A percentile compares a stretch with the other conserved stretches of the same genome.
Conservation (phyloP, 202 grass and related monocot genomes). For the Setaria italica region DNA sequence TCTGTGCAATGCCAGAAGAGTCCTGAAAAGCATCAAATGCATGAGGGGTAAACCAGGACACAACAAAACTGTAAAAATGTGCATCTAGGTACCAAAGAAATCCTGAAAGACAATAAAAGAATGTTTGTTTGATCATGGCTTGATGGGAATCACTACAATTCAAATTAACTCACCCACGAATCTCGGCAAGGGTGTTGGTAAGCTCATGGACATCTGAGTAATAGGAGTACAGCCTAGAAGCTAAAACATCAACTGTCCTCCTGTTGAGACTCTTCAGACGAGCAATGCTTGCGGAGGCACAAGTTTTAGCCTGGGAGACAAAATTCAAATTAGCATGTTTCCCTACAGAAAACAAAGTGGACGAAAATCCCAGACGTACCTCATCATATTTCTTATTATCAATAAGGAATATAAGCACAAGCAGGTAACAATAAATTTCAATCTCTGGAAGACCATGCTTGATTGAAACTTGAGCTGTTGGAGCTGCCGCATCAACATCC, state of each 20-base stretch:
- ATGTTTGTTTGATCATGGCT: not conserved
- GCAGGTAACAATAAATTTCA: conserved; percentile 87
- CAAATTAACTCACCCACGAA: conserved; percentile 78
- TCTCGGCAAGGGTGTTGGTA: conserved; percentile 82
- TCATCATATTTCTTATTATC: conserved; percentile 79
- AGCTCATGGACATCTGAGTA: conserved; percentile 80
- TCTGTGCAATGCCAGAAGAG: conserved; percentile 73
- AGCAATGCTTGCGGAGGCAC: conserved; percentile 72
- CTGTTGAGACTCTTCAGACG: conserved; percentile 80
- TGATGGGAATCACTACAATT: conserved; percentile 9
- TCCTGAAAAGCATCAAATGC: conserved; percentile 48
- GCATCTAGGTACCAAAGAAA: not conserved
- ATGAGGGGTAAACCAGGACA: conserved; percentile 36
- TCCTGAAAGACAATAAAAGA: not conserved
- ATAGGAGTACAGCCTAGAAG: conserved; percentile 79
- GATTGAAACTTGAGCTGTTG: conserved; percentile 48
- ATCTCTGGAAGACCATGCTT: conserved; percentile 80
- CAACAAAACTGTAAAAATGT: not conserved
- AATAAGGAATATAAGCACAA: conserved; percentile 85
- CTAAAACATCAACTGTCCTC: conserved; percentile 89
- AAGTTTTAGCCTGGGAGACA: conserved; percentile 64
- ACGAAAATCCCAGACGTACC: conserved; percentile 39
- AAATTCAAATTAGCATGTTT: conserved; percentile 33
- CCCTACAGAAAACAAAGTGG: not conserved
- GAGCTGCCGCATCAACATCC: conserved; percentile 69